These are phyloP conservation scores for Termitomyces sp. DNA, from an alignment of 768 basidiomycete species.

Conservation along the genomic window DNA sequence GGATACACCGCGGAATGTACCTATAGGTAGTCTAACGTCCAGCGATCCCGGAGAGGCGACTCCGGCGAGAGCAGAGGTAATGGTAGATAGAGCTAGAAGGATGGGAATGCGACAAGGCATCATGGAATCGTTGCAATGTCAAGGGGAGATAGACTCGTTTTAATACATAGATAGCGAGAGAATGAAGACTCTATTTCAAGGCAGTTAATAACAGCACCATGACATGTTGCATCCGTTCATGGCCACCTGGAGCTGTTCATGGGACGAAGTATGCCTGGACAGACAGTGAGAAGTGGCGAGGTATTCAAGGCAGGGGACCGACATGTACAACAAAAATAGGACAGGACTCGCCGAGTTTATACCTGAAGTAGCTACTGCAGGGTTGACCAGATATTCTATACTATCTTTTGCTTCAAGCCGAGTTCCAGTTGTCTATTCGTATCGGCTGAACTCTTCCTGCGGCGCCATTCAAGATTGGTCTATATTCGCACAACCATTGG, in stretches of 20 bases:
- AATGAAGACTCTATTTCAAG: neutral
- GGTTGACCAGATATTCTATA: neutral
- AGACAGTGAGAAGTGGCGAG: neutral
- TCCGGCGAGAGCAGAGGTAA: neutral
- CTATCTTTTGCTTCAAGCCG: neutral
- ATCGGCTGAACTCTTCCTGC: too few species aligned
- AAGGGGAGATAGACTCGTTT: neutral
- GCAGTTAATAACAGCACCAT: neutral
- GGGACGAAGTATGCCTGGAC: too few species aligned
- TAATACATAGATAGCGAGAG: neutral
- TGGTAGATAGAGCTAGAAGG: neutral
- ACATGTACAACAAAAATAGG: neutral
- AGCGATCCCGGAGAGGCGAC: constrained; percentile 13
- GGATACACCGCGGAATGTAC: constrained; percentile 40
- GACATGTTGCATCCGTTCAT: neutral
- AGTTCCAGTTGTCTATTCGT: neutral
- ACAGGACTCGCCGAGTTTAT: neutral
- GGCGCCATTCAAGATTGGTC: too few species aligned
- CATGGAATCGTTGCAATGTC: neutral
- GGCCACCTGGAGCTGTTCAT: too few species aligned
- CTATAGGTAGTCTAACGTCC: constrained; percentile 34
- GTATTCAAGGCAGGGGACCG: too few species aligned
- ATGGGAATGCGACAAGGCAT: neutral
- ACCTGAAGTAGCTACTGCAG: neutral
- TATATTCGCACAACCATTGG: too few species aligned